phyloP scores from a whole-genome alignment of 2,329 filamentous ascomycete genomes.

The Cordyceps fumosorosea region DNA sequence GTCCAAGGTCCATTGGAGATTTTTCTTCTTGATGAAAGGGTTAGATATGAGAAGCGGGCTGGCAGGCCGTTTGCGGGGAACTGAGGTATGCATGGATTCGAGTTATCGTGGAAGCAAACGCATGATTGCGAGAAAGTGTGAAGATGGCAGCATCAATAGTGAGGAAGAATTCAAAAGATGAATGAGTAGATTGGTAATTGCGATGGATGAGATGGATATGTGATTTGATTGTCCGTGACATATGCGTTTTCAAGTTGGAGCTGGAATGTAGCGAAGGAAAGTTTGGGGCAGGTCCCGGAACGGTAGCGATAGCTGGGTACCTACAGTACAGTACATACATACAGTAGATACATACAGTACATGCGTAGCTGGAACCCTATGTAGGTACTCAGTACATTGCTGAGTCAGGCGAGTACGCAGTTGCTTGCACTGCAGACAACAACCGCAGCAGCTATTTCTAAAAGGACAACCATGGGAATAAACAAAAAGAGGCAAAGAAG shows the following conservation, averaged over 20 bases:
- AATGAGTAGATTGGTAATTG: not conserved
- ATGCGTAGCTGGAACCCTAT: too few relatives aligned
- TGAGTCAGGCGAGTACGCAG: not conserved
- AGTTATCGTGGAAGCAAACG: not conserved
- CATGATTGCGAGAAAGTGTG: not conserved
- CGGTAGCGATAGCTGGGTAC: too few relatives aligned
- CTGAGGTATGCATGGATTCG: conserved; percentile 17
- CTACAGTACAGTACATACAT: too few relatives aligned
- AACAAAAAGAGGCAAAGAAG: too few relatives aligned
- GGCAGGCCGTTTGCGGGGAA: conserved; percentile 22
- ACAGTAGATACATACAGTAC: too few relatives aligned
- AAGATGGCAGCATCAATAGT: not conserved
- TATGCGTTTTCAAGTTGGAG: not conserved
- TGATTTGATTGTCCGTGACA: not conserved
- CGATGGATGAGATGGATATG: not conserved
- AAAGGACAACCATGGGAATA: too few relatives aligned
- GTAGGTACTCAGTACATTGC: not conserved
- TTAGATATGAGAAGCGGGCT: conserved; percentile 34
- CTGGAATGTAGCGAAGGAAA: not conserved
- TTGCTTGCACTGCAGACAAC: not conserved
- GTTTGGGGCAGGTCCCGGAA: too few relatives aligned
- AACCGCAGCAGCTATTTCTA: not conserved
- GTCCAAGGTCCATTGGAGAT: conserved; percentile 37
- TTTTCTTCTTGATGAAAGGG: conserved; percentile 41
- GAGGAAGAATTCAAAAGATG: too few relatives aligned